Evolutionary conservation across 2,329 filamentous ascomycete genomes (phyloP).

Genomic region (Ramularia endophylla): DNA sequence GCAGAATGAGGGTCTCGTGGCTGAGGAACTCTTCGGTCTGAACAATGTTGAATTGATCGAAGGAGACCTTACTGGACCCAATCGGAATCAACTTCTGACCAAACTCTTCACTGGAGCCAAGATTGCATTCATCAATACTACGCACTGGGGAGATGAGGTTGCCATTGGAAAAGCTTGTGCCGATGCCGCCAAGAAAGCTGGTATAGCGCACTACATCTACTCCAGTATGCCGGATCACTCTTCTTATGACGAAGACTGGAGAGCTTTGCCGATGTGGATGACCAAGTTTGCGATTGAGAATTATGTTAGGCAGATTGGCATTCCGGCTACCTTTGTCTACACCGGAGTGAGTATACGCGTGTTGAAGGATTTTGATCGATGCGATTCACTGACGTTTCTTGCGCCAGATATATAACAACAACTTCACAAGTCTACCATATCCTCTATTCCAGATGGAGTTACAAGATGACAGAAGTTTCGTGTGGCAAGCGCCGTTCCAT

Average conservation of each 20-base stretch:
- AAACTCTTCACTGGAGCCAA: slow-evolving; percentile 68
- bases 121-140: slow-evolving; percentile 95
- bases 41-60: slow-evolving; percentile 72
- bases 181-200: slow-evolving; percentile 77
- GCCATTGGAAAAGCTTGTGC: slow-evolving; percentile 83
- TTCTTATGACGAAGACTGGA: slow-evolving; percentile 69
- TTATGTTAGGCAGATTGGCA: slow-evolving; percentile 73
- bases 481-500: slow-evolving; percentile 92
- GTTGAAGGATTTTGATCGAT: neutral
- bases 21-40: slow-evolving; percentile 74
- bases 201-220: slow-evolving; percentile 89
- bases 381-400: neutral
- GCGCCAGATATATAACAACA: slow-evolving; percentile 83
- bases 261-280: slow-evolving; percentile 81
- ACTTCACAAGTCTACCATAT: slow-evolving; percentile 89
- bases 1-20: slow-evolving; percentile 79
- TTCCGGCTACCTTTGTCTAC: slow-evolving; percentile 90
- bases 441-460: slow-evolving; percentile 95
- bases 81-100: slow-evolving; percentile 24
- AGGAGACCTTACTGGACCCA: slow-evolving; percentile 53
- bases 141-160: slow-evolving; percentile 91
- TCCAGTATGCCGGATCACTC: slow-evolving; percentile 96
- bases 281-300: slow-evolving; percentile 90
- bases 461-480: slow-evolving; percentile 74
- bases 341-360: slow-evolving; percentile 49